phyloP scores from a whole-genome alignment of 257 asterid genomes.

The Sherardia arvensis region DNA sequence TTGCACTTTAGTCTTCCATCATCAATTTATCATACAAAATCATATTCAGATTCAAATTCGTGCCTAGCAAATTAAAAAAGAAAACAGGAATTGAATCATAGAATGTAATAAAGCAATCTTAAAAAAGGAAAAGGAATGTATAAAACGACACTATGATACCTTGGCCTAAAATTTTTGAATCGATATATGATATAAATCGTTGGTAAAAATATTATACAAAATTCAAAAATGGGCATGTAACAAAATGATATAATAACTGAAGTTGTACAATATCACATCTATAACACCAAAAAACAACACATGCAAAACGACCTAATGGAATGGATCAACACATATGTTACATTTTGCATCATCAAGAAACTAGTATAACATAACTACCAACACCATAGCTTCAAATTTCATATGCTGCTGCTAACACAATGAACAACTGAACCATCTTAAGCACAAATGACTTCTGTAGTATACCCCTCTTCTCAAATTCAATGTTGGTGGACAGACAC shows the following conservation, averaged over 20 bases:
- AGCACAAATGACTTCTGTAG: slow-evolving; percentile 3
- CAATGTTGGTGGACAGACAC: neutral
- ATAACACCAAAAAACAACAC: slow-evolving; percentile 18
- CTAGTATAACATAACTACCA: slow-evolving; percentile 17
- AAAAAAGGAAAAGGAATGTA: neutral
- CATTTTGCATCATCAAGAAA: slow-evolving; percentile 18
- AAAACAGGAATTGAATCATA: too few species aligned
- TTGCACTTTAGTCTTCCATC: too few species aligned
- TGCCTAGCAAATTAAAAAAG: too few species aligned
- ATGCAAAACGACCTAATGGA: slow-evolving; percentile 19
- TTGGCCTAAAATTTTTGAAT: neutral
- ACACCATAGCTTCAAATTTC: slow-evolving; percentile 2
- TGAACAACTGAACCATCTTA: slow-evolving; percentile 1
- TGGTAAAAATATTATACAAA: slow-evolving; percentile 8
- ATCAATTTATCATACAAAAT: too few species aligned
- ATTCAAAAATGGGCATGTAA: neutral
- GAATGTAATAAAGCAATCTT: too few species aligned
- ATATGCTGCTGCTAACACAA: slow-evolving; percentile 8
- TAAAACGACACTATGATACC: too few species aligned
- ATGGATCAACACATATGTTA: slow-evolving; percentile 31
- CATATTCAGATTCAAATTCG: too few species aligned
- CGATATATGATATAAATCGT: slow-evolving; percentile 1
- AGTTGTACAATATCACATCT: slow-evolving; percentile 18
- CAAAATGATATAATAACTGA: slow-evolving; percentile 7
- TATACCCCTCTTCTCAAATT: slow-evolving; percentile 3